These are phyloP conservation scores for Ceratocystis destructans DNA, from an alignment of 2,329 filamentous ascomycete species.

Conservation along the genomic window DNA sequence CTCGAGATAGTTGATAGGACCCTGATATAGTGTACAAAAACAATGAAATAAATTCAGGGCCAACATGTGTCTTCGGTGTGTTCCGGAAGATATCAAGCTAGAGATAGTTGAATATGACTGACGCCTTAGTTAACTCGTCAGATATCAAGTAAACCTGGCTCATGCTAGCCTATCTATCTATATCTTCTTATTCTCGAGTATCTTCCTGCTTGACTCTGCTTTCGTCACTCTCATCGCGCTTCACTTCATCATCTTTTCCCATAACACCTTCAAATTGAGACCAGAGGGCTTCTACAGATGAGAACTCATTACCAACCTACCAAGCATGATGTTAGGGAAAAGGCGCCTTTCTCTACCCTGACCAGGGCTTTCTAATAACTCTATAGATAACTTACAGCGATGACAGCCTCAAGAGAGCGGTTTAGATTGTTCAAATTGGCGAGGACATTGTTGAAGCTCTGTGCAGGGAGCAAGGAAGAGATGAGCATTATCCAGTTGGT, in stretches of 20 bases:
- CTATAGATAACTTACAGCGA: slow-evolving; percentile 48
- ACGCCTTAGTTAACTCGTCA: too few species aligned
- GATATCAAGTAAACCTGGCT: background rate
- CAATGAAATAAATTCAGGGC: background rate
- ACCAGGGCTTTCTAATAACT: background rate
- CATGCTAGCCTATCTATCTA: background rate
- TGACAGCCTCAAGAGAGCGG: slow-evolving; percentile 78
- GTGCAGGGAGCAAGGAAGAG: slow-evolving; percentile 7
- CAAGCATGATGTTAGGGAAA: background rate
- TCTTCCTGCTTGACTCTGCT: slow-evolving; percentile 19
- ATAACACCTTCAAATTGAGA: slow-evolving; percentile 95
- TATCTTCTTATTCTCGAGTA: slow-evolving; percentile 4
- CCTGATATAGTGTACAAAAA: background rate
- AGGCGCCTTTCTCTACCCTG: background rate
- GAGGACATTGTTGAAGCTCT: slow-evolving; percentile 78
- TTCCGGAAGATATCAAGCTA: too few species aligned
- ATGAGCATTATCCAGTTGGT: background rate
- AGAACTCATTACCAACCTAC: slow-evolving; percentile 87
- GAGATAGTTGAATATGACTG: too few species aligned
- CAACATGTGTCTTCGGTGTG: background rate
- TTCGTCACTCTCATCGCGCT: slow-evolving; percentile 18
- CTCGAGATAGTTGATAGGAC: background rate
- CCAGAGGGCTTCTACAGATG: slow-evolving; percentile 93
- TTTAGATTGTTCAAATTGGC: slow-evolving; percentile 95
- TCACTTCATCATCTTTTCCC: slow-evolving; percentile 44